Base-by-base conservation (phyloP, 345 rosid genomes). In the Acer saccharum region DNA sequence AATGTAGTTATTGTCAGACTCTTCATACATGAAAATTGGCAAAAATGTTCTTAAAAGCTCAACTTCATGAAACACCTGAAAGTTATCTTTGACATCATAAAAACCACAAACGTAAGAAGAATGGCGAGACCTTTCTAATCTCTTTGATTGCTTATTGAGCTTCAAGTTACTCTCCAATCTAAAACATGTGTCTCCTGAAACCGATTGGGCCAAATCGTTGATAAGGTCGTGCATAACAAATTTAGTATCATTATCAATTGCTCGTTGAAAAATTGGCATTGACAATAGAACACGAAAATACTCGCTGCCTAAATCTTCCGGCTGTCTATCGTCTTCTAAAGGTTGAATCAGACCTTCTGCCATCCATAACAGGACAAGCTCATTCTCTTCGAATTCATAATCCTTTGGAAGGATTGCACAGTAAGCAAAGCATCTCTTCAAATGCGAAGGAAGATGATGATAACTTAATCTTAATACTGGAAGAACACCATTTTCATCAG, bases 201-300 rank as follows among this genome's bases (percentile, higher is more conserved):
- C 76, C 13, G 9, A 52, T 20, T 55, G 68, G 12, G 83, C 83
- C 6, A 80, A 50, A 71, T 80, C 83, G 64, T 25, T 71, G 4
- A 80, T 0, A 1, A 76, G 79, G 76, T 44, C 76, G 29, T 76
- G 79, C 83, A 76, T 80, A 8, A 57, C 50, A 55, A 69, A 76
- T 9, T 16, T n/a, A 17, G 72, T 25, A 43, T 20, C 0, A 16
- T 57, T 10, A 10, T 0, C 29, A 0, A n/a, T 23, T 1, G 77
- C 68, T 44, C 7, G 16, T 46, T 76, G 72, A 43, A 80, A 55
- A 5, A 80, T 11, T 6, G 76, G 71, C 25, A 58, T 71, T 0
- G 81, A 60, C 3, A 68, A 1, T 0, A 79, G 62, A 10, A 44
- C 79, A 0, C 29, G 32, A 46, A 75, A 71, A 46, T 65, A 71